These are phyloP conservation scores for Botrytis elliptica DNA, from an alignment of 2,329 filamentous ascomycete genomes.

Conservation along the genomic window DNA sequence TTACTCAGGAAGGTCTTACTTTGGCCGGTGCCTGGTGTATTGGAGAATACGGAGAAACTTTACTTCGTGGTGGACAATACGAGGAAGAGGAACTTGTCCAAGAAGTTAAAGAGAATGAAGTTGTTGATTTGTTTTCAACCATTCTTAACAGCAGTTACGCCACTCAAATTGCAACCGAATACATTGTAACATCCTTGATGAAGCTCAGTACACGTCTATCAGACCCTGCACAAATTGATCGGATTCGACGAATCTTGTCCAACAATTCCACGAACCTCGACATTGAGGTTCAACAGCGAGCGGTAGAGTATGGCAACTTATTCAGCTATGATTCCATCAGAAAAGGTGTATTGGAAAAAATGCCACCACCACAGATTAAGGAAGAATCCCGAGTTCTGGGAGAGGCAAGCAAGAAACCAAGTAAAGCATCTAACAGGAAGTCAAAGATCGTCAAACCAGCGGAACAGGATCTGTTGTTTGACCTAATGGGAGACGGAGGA, in stretches of 20 bases:
- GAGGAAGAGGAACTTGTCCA: conserved; percentile 88
- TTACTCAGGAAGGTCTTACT: conserved; percentile 93
- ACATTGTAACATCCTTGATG: conserved; percentile 92
- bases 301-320: conserved; percentile 94
- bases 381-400: conserved; percentile 91
- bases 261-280: conserved; percentile 82
- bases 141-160: conserved; percentile 95
- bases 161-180: conserved; percentile 87
- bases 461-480: conserved; percentile 86
- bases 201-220: conserved; percentile 88
- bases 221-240: conserved; percentile 81
- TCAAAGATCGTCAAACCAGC: conserved; percentile 77
- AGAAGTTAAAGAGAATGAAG: conserved; percentile 79
- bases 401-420: conserved; percentile 68
- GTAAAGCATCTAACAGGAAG: conserved; percentile 69
- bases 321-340: conserved; percentile 87
- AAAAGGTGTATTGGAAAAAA: conserved; percentile 89
- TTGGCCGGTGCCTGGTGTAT: conserved; percentile 96
- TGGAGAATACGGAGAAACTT: conserved; percentile 89
- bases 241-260: conserved; percentile 75
- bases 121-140: conserved; percentile 87
- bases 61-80: conserved; percentile 86
- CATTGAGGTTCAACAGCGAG: conserved; percentile 92
- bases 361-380: conserved; percentile 95
- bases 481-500: conserved; percentile 83